Evolutionary conservation across 176 grass and related monocot genomes (phyloP).

Genomic region (Cenchrus americanus): DNA sequence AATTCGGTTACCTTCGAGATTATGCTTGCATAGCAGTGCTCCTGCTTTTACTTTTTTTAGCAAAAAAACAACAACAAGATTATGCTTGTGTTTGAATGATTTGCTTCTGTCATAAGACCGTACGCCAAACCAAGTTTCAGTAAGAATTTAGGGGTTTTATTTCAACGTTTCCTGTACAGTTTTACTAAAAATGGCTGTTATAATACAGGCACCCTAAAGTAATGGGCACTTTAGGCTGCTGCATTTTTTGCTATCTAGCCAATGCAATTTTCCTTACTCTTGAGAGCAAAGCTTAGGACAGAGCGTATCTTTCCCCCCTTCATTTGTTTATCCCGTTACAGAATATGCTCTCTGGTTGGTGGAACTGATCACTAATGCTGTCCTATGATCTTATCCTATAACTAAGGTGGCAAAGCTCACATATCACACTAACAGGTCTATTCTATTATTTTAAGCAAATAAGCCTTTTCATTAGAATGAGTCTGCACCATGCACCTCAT

Average conservation of each 20-base stretch:
- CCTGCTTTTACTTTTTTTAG: too few relatives aligned
- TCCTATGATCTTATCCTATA: conserved; percentile 33
- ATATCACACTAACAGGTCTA: not conserved
- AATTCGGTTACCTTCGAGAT: not conserved
- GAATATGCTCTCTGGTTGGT: conserved; percentile 22
- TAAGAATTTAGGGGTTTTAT: not conserved
- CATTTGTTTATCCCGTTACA: not conserved
- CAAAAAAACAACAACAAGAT: too few relatives aligned
- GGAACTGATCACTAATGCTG: conserved; percentile 8
- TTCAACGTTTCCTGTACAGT: not conserved
- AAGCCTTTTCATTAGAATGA: not conserved
- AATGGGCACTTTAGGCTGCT: not conserved
- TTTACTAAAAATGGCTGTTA: conserved; percentile 1
- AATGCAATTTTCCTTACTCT: not conserved
- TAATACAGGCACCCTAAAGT: not conserved
- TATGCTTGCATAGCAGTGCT: not conserved
- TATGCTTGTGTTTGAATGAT: too few relatives aligned
- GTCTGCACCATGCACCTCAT: not conserved
- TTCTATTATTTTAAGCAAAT: not conserved
- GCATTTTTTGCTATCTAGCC: not conserved
- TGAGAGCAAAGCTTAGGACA: not conserved
- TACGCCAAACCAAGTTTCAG: not conserved
- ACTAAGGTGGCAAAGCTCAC: not conserved
- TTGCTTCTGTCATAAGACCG: not conserved
- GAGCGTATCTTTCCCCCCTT: not conserved